Percentiles rank a stretch among this genome's conserved stretches.
Evolutionary conservation across 176 grass and related monocot species (phyloP).

Genomic region (Rhipidocladum racemiflorum): DNA sequence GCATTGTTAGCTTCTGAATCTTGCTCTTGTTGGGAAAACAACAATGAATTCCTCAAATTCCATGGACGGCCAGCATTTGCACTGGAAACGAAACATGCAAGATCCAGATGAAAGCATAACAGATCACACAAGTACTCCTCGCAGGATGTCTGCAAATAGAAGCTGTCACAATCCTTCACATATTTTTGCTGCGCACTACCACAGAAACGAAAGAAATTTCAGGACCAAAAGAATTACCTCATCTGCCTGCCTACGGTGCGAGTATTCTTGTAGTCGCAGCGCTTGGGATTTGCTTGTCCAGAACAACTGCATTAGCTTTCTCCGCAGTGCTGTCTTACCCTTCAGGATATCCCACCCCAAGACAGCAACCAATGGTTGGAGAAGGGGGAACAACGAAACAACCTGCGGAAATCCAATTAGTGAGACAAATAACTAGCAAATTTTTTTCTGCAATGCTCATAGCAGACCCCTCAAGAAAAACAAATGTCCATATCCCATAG

Average conservation of each 20-base stretch:
- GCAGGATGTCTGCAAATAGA: conserved; percentile 64
- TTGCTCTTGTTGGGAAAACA: conserved; percentile 67
- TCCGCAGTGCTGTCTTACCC: conserved; percentile 68
- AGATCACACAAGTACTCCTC: conserved; percentile 90
- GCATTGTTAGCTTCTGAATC: conserved; percentile 41
- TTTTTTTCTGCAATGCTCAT: conserved; percentile 28
- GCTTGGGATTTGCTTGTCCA: conserved; percentile 96
- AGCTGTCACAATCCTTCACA: conserved; percentile 31
- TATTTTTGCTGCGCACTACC: neutral
- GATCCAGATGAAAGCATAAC: conserved; percentile 92
- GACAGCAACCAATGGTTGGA: conserved; percentile 85
- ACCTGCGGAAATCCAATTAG: conserved; percentile 54
- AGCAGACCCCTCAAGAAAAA: conserved; percentile 3
- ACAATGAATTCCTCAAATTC: conserved; percentile 68
- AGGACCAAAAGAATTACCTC: conserved; percentile 46
- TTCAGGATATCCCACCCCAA: conserved; percentile 95
- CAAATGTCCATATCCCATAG: neutral
- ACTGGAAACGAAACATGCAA: conserved; percentile 82
- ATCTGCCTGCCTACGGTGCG: conserved; percentile 58
- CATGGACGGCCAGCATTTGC: conserved; percentile 71
- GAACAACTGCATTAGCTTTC: conserved; percentile 79
- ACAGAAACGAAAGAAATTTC: conserved; percentile 19
- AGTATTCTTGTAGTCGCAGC: conserved; percentile 73
- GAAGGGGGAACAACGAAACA: conserved; percentile 82
- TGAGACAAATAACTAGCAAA: conserved; percentile 22